Evolutionary conservation across 2,329 filamentous ascomycete species (phyloP).

Genomic region (Botryotinia calthae): DNA sequence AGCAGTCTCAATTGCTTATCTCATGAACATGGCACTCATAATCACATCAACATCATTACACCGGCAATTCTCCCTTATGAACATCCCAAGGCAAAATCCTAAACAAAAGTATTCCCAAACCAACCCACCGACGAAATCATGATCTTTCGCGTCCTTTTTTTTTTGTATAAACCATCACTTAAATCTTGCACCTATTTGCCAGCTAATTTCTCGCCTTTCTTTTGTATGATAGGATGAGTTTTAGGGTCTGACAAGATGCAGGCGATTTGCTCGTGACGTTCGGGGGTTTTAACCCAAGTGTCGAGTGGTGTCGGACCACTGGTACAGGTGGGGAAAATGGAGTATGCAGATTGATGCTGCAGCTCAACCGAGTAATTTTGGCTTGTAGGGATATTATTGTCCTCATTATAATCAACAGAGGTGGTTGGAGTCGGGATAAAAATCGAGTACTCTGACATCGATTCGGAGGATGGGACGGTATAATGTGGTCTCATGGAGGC

Average conservation of each 20-base stretch:
- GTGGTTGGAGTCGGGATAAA: not conserved
- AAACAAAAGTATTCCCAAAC: not conserved
- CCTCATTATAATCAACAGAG: not conserved
- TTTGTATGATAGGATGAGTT: not conserved
- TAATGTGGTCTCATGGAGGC: not conserved
- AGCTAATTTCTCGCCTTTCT: not conserved
- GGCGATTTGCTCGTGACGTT: conserved; percentile 9
- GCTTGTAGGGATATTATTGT: no score
- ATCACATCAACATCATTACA: not conserved
- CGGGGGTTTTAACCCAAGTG: not conserved
- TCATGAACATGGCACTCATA: not conserved
- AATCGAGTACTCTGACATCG: not conserved
- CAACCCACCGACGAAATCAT: not conserved
- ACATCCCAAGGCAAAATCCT: not conserved
- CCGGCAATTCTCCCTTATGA: not conserved
- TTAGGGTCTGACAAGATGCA: not conserved
- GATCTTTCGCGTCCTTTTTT: not conserved
- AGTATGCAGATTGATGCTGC: not conserved
- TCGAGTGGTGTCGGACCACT: not conserved
- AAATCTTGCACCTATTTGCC: not conserved
- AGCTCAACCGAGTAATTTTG: not conserved
- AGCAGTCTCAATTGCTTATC: not conserved
- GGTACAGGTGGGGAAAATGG: not conserved
- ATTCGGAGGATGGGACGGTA: not conserved
- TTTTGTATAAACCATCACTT: not conserved